phyloP scores from a whole-genome alignment of 345 rosid species.

The Alliaria petiolata region DNA sequence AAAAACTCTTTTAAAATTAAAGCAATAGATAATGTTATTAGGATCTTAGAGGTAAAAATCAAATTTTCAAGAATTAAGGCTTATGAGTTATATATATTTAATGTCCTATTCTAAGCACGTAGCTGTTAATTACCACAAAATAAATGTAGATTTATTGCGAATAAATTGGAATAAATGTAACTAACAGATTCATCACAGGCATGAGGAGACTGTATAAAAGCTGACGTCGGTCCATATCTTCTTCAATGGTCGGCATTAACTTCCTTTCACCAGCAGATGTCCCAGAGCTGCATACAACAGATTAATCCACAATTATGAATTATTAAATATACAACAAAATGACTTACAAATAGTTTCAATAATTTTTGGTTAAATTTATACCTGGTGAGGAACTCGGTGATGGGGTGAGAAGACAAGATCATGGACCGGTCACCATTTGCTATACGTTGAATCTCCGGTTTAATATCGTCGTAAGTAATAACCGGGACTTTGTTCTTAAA shows the following conservation, averaged over 20 bases:
- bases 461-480: slow-evolving; percentile 63
- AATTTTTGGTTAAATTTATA: too few relatives aligned
- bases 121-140: background rate
- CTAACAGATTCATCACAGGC: slow-evolving; percentile 95
- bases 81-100: background rate
- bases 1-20: background rate
- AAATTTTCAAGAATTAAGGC: background rate
- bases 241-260: slow-evolving; percentile 81
- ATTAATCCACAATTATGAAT: background rate
- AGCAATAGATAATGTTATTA: too few relatives aligned
- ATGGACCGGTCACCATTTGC: slow-evolving; percentile 69
- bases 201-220: slow-evolving; percentile 68
- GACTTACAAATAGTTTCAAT: background rate
- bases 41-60: background rate
- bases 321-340: too few relatives aligned
- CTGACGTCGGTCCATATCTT: slow-evolving; percentile 77
- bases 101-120: background rate
- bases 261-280: slow-evolving; percentile 96
- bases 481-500: slow-evolving; percentile 56
- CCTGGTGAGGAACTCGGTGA: slow-evolving; percentile 78
- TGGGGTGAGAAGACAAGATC: slow-evolving; percentile 59
- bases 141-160: background rate
- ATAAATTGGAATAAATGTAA: background rate
- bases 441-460: slow-evolving; percentile 67
- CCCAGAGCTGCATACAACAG: slow-evolving; percentile 57